phyloP scores from a whole-genome alignment of 768 basidiomycete genomes.

The Russula virescens region DNA sequence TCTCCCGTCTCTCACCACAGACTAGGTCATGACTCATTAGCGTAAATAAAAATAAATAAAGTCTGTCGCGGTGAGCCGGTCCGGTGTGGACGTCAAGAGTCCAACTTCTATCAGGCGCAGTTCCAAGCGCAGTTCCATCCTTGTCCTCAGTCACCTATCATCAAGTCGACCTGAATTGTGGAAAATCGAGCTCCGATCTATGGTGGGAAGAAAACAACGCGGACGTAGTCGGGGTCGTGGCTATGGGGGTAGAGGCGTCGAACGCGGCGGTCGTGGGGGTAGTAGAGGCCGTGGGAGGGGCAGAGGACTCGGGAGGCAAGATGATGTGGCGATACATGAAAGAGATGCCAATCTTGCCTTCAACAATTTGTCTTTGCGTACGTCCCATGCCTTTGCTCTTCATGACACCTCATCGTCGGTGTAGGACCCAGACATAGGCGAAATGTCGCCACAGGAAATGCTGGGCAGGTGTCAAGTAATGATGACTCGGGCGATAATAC shows the following conservation, averaged over 20 bases:
- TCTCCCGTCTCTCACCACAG: no score
- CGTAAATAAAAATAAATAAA: no score
- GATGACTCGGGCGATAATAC: background rate
- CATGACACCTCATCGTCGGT: background rate
- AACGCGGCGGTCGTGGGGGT: conserved; percentile 27
- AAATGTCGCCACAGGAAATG: background rate
- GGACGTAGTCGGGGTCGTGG: conserved; percentile 26
- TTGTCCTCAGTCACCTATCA: background rate
- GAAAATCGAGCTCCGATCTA: background rate
- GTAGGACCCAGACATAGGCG: background rate
- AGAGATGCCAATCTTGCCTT: conserved; percentile 22
- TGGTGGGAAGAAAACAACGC: conserved; percentile 20
- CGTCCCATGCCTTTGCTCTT: background rate
- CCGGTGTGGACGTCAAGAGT: background rate
- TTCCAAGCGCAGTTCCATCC: background rate
- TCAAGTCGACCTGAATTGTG: background rate
- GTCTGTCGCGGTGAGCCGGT: background rate
- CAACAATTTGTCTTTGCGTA: background rate
- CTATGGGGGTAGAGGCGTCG: conserved; percentile 27
- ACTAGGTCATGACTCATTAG: no score
- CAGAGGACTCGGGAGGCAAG: conserved; percentile 18
- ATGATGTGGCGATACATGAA: conserved; percentile 1
- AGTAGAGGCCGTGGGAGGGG: conserved; percentile 24
- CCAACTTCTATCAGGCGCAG: no score
- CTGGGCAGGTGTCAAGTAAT: background rate